These are phyloP conservation scores for Aureobasidium uvarum DNA, from an alignment of 2,329 filamentous ascomycete genomes.

Conservation along the genomic window DNA sequence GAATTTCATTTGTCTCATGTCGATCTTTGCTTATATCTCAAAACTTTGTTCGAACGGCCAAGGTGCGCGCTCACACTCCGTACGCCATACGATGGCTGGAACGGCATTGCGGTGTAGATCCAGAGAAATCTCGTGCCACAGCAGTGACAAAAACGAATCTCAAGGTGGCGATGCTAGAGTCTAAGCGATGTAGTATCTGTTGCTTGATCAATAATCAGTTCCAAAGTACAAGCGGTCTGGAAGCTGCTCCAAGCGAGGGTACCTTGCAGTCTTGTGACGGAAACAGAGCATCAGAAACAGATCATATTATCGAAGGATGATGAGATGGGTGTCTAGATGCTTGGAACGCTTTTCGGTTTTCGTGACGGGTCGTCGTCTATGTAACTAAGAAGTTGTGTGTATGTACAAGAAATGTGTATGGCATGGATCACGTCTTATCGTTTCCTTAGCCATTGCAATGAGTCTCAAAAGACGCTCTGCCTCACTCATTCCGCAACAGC, in stretches of 20 bases:
- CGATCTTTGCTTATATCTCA: background rate
- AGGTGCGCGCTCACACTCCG: background rate
- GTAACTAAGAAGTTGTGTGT: background rate
- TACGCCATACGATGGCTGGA: slow-evolving; percentile 7
- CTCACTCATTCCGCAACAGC: background rate
- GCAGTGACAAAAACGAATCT: too few species aligned
- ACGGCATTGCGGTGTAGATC: slow-evolving; percentile 7
- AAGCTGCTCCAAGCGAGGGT: background rate
- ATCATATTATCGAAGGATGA: background rate
- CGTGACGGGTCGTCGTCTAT: slow-evolving; percentile 15
- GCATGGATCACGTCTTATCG: slow-evolving; percentile 7
- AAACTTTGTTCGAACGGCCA: slow-evolving; percentile 10
- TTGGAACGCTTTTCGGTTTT: background rate
- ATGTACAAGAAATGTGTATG: slow-evolving; percentile 7
- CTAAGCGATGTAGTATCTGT: background rate
- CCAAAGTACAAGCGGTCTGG: background rate
- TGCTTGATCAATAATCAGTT: background rate
- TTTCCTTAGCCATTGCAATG: slow-evolving; percentile 11
- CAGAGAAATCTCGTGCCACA: background rate
- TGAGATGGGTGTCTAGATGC: background rate
- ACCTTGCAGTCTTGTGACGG: background rate
- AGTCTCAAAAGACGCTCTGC: slow-evolving; percentile 1
- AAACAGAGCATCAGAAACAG: background rate
- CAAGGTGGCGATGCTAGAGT: background rate
- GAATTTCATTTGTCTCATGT: background rate